These are phyloP conservation scores for Acanthamoeba royreba DNA, from an alignment of 208 protist genomes.

Conservation along the genomic window DNA sequence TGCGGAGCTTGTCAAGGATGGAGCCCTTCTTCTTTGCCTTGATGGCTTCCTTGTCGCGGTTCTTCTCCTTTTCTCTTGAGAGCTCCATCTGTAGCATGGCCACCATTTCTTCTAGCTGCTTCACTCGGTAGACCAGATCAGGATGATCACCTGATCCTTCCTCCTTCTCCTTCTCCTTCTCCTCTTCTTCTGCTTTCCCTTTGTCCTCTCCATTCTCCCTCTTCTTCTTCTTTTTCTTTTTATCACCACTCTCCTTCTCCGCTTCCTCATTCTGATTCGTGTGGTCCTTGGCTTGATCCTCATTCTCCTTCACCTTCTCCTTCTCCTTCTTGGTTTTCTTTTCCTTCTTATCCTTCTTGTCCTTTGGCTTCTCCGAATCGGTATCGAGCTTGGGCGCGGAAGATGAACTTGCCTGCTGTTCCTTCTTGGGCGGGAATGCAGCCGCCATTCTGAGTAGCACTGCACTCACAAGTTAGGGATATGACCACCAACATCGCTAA, in stretches of 20 bases:
- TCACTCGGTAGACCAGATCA: neutral
- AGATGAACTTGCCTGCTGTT: too few relatives aligned
- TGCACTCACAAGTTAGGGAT: neutral
- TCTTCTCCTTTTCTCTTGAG: neutral
- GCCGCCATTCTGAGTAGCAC: neutral
- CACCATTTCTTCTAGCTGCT: neutral
- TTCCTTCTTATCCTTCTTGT: neutral
- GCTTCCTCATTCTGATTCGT: neutral
- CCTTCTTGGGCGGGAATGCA: neutral
- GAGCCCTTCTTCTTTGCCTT: neutral
- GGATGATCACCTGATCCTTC: neutral
- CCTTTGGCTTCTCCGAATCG: neutral
- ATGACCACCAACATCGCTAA: neutral
- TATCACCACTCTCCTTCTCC: neutral
- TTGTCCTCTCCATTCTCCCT: neutral
- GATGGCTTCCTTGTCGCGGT: neutral
- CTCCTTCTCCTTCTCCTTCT: neutral
- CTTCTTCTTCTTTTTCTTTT: neutral
- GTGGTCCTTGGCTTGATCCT: neutral
- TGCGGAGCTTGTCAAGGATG: neutral
- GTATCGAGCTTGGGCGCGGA: too few relatives aligned
- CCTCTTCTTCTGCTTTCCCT: neutral
- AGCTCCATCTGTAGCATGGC: neutral
- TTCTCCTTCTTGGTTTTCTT: neutral
- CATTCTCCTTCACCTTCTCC: neutral